Evolutionary conservation across 2,329 filamentous ascomycete genomes (phyloP).

Genomic region (Epichloe gansuensis): DNA sequence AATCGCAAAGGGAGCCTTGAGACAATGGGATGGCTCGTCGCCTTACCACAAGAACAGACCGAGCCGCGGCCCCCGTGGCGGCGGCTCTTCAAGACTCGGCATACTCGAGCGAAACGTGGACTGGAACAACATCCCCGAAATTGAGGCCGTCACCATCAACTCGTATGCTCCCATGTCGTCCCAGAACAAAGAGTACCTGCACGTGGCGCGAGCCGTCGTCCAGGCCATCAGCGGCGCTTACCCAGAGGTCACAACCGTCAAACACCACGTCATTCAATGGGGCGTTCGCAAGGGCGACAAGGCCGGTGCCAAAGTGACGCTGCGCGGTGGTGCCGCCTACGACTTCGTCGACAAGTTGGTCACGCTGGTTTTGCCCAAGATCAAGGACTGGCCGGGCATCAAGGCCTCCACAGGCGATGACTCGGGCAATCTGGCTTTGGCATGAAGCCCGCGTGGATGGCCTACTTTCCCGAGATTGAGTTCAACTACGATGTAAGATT

Average conservation of each 20-base stretch:
- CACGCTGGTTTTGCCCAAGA: conserved; percentile 80
- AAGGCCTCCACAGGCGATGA: conserved; percentile 61
- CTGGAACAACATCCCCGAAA: conserved; percentile 75
- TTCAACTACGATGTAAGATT: conserved; percentile 78
- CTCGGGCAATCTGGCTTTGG: conserved; percentile 77
- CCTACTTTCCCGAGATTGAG: conserved; percentile 86
- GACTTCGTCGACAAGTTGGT: conserved; percentile 86
- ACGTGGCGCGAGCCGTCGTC: conserved; percentile 72
- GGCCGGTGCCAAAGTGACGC: conserved; percentile 63
- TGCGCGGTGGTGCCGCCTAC: conserved; percentile 70
- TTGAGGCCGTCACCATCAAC: conserved; percentile 73
- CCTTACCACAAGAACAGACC: conserved; percentile 92
- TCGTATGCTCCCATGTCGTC: conserved; percentile 58
- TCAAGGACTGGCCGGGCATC: conserved; percentile 86
- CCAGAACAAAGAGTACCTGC: conserved; percentile 61
- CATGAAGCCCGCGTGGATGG: conserved; percentile 60
- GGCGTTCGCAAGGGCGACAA: conserved; percentile 58
- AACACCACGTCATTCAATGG: conserved; percentile 62
- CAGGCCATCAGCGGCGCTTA: conserved; percentile 76
- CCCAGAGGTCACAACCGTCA: conserved; percentile 57
- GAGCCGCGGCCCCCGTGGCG: conserved; percentile 71
- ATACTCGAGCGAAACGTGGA: conserved; percentile 62
- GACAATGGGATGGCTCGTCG: conserved; percentile 78
- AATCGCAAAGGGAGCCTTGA: conserved; percentile 50
- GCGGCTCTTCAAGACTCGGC: conserved; percentile 48